Conservation (phyloP, 2,329 filamentous ascomycete species). For the Lasiodiplodia theobromae region DNA sequence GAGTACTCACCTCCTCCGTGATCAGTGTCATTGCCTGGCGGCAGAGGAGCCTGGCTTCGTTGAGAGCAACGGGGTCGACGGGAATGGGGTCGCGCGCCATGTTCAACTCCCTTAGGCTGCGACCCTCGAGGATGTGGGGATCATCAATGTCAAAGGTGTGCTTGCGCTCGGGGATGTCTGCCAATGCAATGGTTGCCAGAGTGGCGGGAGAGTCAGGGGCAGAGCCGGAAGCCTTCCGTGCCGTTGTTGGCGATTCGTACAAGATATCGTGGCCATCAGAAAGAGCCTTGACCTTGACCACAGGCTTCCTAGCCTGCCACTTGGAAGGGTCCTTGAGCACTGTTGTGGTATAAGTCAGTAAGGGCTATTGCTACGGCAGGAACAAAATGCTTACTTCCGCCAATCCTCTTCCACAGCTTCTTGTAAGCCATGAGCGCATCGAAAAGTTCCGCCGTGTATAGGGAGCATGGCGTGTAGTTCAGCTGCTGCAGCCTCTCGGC, state of each 20-base stretch:
- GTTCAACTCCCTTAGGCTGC: slow-evolving; percentile 38
- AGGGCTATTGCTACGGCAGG: not conserved
- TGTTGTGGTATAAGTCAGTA: not conserved
- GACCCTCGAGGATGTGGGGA: slow-evolving; percentile 31
- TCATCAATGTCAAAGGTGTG: slow-evolving; percentile 40
- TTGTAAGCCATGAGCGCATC: slow-evolving; percentile 44
- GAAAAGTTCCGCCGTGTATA: slow-evolving; percentile 44
- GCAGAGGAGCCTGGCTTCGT: slow-evolving; percentile 40
- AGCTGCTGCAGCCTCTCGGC: slow-evolving; percentile 40
- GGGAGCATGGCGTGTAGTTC: slow-evolving; percentile 43
- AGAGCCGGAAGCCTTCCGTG: not conserved
- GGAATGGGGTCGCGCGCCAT: slow-evolving; percentile 36
- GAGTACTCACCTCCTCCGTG: slow-evolving; percentile 37
- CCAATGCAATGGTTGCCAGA: not conserved
- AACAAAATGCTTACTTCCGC: slow-evolving; percentile 34
- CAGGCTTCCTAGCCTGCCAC: slow-evolving; percentile 18
- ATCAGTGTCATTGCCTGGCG: slow-evolving; percentile 43
- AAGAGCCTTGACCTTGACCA: not conserved
- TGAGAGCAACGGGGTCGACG: slow-evolving; percentile 39
- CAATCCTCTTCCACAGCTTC: slow-evolving; percentile 43
- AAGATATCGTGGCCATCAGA: slow-evolving; percentile 10
- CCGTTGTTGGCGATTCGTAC: slow-evolving; percentile 5
- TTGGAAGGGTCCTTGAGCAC: slow-evolving; percentile 19
- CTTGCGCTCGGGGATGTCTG: slow-evolving; percentile 33
- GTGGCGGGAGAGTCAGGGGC: not conserved